phyloP scores from a whole-genome alignment of 768 basidiomycete species.

The Suillus decipiens region DNA sequence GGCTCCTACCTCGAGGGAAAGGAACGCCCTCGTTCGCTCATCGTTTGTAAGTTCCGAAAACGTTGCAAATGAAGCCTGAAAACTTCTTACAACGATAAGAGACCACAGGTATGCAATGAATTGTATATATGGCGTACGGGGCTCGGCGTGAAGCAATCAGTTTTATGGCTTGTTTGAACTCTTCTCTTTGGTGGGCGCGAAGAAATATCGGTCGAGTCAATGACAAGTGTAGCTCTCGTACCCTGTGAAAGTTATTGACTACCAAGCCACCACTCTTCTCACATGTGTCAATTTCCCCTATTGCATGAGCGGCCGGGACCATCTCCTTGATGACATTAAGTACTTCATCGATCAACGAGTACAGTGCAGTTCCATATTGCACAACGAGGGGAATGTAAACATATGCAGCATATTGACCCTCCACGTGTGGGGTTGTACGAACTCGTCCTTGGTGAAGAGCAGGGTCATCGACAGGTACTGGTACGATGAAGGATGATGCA shows the following conservation, averaged over 20 bases:
- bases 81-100: conserved; percentile 45
- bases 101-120: conserved; percentile 10
- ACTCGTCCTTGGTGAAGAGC: conserved; percentile 81
- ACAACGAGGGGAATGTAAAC: conserved; percentile 69
- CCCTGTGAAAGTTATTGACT: conserved; percentile 17
- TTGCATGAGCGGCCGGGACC: conserved; percentile 50
- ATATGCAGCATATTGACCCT: conserved; percentile 84
- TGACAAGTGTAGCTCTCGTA: conserved; percentile 74
- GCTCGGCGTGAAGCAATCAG: conserved; percentile 45
- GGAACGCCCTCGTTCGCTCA: conserved; percentile 77
- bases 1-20: conserved; percentile 80
- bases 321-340: conserved; percentile 42
- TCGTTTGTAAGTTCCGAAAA: conserved; percentile 78
- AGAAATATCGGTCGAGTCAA: conserved; percentile 82
- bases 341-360: conserved; percentile 47
- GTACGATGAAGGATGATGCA: conserved; percentile 46
- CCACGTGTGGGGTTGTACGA: conserved; percentile 75
- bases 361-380: conserved; percentile 43
- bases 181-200: conserved; percentile 76
- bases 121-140: conserved; percentile 39
- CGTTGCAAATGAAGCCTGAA: conserved; percentile 68
- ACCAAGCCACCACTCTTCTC: conserved; percentile 8
- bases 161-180: conserved; percentile 64
- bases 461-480: conserved; percentile 69
- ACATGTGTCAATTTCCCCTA: conserved; percentile 31